Base-by-base conservation (phyloP, 106 monocot genomes). In the Platanthera guangdongensis region DNA sequence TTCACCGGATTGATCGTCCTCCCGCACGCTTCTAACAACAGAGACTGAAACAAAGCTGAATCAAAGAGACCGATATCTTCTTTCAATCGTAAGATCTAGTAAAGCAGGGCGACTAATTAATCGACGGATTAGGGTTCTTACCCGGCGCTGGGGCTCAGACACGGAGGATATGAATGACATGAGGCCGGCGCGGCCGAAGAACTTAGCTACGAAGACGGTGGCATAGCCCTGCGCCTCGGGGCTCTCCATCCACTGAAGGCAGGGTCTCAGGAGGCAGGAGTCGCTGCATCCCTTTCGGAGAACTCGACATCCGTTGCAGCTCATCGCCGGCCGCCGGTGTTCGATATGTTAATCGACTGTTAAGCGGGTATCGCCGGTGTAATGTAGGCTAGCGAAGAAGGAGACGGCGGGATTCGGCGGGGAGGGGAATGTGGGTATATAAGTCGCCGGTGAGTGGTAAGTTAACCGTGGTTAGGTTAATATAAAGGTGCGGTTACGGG, bases 1-100 rank as follows among this genome's bases (percentile, higher is more conserved):
- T 75, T 88, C 32, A 93, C 93, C 69, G 93, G 93, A 74, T 88
- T 93, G 39, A 91, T 81, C 32, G 88, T 86, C 53, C 90, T 73
- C 13, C 90, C 88, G 74, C 88, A 85, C 0, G 90, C 90, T 52
- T 87, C 87, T 73, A 78, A 87, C 51, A 87, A 73, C 49, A 87
- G 77, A 12, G 84, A 87, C 25, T 73, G 81, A 49, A 87, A 87
- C 30, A 84, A 76, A 60, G 81, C 87, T 87, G 78, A 73, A 76
- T 39, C 47, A 30, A 53, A 48, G 16, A 15, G 0, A 48, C 9
- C 70, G 13, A 48, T 62, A 39, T 39, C 39, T 39, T 39, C 2
- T 39, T 39, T 39, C 39, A 39, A 39, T 39, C 39, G 3, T 0
- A 39, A 39, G 39, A 39, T 25, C 25, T 25, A 25, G 39, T 39